A percentile compares a stretch with the other conserved stretches of the same genome.
phyloP scores from a whole-genome alignment of 2,329 filamentous ascomycete genomes.

The Chrysosphaeria jannelii region DNA sequence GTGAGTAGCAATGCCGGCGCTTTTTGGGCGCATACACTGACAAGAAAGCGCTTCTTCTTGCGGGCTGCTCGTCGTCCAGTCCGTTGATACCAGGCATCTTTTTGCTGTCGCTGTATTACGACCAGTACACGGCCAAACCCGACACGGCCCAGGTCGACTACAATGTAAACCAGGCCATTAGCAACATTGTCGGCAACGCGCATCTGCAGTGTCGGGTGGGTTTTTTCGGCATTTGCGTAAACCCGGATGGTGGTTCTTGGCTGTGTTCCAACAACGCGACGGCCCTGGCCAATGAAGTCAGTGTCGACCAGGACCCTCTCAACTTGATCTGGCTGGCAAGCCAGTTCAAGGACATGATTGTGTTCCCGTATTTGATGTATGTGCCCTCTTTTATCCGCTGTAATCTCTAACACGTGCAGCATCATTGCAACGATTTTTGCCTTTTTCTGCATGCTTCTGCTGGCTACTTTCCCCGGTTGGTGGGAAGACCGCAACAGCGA shows the following conservation, averaged over 20 bases:
- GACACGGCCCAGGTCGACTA: slow-evolving; percentile 76
- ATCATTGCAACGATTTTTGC: slow-evolving; percentile 96
- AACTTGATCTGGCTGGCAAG: slow-evolving; percentile 92
- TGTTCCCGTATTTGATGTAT: slow-evolving; percentile 88
- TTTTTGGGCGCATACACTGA: slow-evolving; percentile 1
- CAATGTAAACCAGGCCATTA: slow-evolving; percentile 55
- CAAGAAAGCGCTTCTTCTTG: slow-evolving; percentile 49
- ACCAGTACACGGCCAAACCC: slow-evolving; percentile 55
- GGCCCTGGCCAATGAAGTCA: slow-evolving; percentile 63
- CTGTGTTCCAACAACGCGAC: slow-evolving; percentile 96
- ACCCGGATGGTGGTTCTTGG: slow-evolving; percentile 67
- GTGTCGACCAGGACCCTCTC: slow-evolving; percentile 74
- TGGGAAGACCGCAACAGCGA: slow-evolving; percentile 63
- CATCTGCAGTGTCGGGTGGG: slow-evolving; percentile 73
- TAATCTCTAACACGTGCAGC: slow-evolving; percentile 13
- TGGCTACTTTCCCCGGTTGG: slow-evolving; percentile 93
- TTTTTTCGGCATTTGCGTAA: slow-evolving; percentile 94
- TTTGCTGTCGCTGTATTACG: slow-evolving; percentile 91
- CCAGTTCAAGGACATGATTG: slow-evolving; percentile 95
- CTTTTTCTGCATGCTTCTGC: slow-evolving; percentile 78
- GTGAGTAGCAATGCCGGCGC: slow-evolving; percentile 39
- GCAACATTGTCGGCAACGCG: slow-evolving; percentile 48
- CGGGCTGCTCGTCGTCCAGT: slow-evolving; percentile 89
- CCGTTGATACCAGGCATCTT: slow-evolving; percentile 89
- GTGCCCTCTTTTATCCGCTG: slow-evolving; percentile 8